Percentiles rank a stretch among this genome's conserved stretches.
These are phyloP conservation scores for Aureobasidium leucospermi DNA, from an alignment of 2,329 filamentous ascomycete species.

Conservation along the genomic window DNA sequence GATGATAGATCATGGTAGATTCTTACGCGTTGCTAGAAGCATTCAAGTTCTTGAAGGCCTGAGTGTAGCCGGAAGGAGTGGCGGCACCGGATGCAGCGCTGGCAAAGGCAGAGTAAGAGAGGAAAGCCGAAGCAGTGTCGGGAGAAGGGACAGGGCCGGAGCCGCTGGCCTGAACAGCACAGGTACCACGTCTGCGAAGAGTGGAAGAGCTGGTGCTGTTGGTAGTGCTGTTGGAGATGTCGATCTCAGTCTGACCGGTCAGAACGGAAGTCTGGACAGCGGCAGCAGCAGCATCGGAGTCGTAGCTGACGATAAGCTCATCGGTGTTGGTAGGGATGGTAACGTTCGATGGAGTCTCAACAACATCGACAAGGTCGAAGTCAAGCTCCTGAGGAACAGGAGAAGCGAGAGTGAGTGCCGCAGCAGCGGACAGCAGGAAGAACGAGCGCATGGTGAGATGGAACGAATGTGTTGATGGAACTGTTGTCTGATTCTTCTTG, in stretches of 20 bases:
- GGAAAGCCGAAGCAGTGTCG: constrained; percentile 29
- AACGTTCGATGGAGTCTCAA: constrained; percentile 11
- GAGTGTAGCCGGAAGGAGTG: constrained; percentile 23
- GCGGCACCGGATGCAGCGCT: constrained; percentile 22
- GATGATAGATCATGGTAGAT: not conserved
- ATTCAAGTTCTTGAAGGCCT: constrained; percentile 22
- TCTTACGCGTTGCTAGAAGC: constrained; percentile 15
- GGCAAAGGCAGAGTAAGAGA: constrained; percentile 11
- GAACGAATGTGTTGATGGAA: constrained; percentile 2
- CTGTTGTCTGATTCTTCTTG: constrained; percentile 3
- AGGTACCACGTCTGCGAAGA: constrained; percentile 8
- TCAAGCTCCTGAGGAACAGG: constrained; percentile 17
- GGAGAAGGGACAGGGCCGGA: constrained; percentile 21
- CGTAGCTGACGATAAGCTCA: constrained; percentile 13
- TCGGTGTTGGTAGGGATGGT: constrained; percentile 11
- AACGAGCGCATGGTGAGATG: constrained; percentile 11
- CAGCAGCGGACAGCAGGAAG: constrained; percentile 4
- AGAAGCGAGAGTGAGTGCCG: constrained; percentile 7
- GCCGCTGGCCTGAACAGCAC: constrained; percentile 13
- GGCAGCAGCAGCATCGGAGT: constrained; percentile 12
- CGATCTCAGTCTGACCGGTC: not conserved
- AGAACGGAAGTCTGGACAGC: constrained; percentile 9
- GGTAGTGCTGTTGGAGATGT: constrained; percentile 10
- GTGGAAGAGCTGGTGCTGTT: constrained; percentile 8
- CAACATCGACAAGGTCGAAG: constrained; percentile 15